Conservation (phyloP, 495 filamentous ascomycete genomes). For the Podospora sp. region DNA sequence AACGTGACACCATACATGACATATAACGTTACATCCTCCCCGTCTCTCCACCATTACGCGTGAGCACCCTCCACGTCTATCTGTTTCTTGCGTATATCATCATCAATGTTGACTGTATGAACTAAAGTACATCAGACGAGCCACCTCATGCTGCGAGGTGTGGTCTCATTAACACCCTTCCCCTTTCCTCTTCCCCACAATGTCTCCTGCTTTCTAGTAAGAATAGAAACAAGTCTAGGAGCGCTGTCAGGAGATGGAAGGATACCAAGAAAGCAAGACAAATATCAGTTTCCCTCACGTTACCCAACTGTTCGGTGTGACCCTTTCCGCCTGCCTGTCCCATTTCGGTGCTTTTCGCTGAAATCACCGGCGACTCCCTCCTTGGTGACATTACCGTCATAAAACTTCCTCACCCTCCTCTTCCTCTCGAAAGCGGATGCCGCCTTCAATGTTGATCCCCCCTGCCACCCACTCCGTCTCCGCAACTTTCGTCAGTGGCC, state of each 20-base stretch:
- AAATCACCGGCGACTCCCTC: background rate
- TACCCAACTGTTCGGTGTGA: background rate
- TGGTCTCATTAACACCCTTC: background rate
- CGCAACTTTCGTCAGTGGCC: conserved; percentile 70
- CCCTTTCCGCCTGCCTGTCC: background rate
- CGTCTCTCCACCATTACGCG: background rate
- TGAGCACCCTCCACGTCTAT: background rate
- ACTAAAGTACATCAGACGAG: background rate
- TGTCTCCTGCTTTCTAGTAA: background rate
- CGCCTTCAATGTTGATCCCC: conserved; percentile 71
- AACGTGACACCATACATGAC: background rate
- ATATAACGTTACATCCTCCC: background rate
- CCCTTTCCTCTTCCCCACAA: background rate
- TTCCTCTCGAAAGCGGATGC: conserved; percentile 70
- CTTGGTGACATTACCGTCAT: conserved; percentile 13
- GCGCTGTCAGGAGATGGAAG: background rate
- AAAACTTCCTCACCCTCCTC: conserved; percentile 57
- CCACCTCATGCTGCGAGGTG: background rate
- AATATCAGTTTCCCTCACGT: background rate
- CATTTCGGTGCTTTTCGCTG: background rate
- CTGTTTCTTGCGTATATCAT: conserved; percentile 20
- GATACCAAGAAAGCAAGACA: background rate
- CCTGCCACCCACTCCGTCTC: conserved; percentile 73
- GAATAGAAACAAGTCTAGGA: background rate
- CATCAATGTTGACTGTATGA: conserved; percentile 7